A percentile compares a stretch with the other conserved stretches of the same genome.
Evolutionary conservation across 1,284 basidiomycete species (phyloP).

Genomic region (Pyrrhoderma lamaoense): DNA sequence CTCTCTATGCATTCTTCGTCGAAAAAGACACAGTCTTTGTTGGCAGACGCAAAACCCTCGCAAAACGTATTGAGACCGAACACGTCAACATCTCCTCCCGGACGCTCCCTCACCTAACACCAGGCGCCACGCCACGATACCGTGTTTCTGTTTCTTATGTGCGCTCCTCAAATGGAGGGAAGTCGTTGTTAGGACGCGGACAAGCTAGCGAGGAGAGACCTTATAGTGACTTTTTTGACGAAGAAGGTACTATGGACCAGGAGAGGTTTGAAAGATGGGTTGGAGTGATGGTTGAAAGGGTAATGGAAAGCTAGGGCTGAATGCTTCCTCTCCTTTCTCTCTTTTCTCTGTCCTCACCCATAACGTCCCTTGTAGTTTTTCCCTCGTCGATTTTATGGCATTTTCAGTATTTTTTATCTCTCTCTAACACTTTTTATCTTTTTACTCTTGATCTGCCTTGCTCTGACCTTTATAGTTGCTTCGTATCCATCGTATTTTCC

Average conservation of each 20-base stretch:
- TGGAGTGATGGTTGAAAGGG: constrained; percentile 47
- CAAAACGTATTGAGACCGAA: constrained; percentile 79
- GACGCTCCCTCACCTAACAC: constrained; percentile 37
- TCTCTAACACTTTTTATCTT: not conserved
- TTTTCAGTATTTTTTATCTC: not conserved
- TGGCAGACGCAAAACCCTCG: constrained; percentile 77
- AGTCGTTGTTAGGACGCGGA: constrained; percentile 63
- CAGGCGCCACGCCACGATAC: constrained; percentile 49
- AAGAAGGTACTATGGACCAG: constrained; percentile 60
- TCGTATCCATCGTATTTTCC: not conserved
- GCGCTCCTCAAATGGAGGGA: constrained; percentile 69
- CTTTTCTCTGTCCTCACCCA: not conserved
- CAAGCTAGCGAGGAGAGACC: constrained; percentile 42
- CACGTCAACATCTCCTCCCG: constrained; percentile 66
- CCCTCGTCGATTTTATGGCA: not conserved
- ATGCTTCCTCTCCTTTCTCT: not conserved
- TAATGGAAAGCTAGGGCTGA: constrained; percentile 30
- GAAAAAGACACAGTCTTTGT: constrained; percentile 77
- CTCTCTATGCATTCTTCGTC: constrained; percentile 73
- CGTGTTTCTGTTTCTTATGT: constrained; percentile 57
- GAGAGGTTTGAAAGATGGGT: constrained; percentile 67
- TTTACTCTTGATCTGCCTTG: not conserved
- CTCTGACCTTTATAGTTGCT: not conserved
- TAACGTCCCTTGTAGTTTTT: not conserved
- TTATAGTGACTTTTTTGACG: constrained; percentile 69